Conservation (phyloP, 192 early-diverging fungal genomes). For the Entophlyctis luteolus region DNA sequence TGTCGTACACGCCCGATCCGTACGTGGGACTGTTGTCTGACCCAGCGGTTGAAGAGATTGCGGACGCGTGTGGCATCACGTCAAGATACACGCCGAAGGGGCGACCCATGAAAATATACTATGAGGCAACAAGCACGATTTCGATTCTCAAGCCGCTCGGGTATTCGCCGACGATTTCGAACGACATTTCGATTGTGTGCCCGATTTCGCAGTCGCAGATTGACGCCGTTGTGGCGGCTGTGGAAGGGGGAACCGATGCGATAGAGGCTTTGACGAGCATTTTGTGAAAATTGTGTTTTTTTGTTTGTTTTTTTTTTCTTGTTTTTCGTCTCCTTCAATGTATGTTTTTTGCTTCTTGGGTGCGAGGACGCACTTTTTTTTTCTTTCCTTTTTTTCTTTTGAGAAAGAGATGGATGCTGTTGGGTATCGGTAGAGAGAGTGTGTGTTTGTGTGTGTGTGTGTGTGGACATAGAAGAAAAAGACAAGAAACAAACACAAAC, state of each 20-base stretch:
- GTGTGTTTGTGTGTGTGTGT: no score
- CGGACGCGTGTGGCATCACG: conserved; percentile 23
- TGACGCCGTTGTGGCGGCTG: neutral
- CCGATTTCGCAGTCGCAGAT: conserved; percentile 10
- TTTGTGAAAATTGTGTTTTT: neutral
- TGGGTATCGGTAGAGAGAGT: neutral
- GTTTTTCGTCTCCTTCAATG: no score
- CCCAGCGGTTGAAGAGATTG: conserved; percentile 20
- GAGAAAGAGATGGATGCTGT: neutral
- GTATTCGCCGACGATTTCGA: conserved; percentile 16
- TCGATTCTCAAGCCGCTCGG: conserved; percentile 13
- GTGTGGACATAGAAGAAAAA: no score
- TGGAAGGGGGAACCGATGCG: neutral
- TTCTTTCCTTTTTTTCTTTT: neutral
- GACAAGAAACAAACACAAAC: no score
- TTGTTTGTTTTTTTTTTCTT: neutral
- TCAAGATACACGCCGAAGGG: neutral
- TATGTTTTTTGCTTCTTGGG: neutral
- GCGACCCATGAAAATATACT: conserved; percentile 19
- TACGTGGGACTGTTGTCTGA: conserved; percentile 21
- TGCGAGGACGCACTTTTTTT: neutral
- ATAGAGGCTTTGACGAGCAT: neutral
- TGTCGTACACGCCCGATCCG: conserved; percentile 24
- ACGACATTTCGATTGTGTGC: conserved; percentile 15
- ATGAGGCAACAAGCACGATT: conserved; percentile 5